A percentile compares a stretch with the other conserved stretches of the same genome.
Evolutionary conservation across 805 yeast genomes (phyloP).

Genomic region (Ascoidea tarda): DNA sequence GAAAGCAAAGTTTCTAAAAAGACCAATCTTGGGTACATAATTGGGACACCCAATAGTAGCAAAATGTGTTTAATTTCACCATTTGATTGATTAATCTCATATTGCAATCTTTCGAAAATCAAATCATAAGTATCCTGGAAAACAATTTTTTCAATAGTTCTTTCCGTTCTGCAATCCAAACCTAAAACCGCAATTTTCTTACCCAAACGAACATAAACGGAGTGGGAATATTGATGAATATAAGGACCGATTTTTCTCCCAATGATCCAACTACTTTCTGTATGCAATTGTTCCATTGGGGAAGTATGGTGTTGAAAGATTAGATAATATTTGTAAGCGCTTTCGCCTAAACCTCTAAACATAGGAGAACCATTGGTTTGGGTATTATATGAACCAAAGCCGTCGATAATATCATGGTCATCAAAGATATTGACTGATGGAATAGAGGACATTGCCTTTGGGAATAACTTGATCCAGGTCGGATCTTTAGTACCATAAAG

Average conservation of each 20-base stretch:
- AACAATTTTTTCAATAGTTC: conserved; percentile 48
- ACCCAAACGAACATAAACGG: conserved; percentile 64
- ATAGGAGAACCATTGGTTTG: conserved; percentile 56
- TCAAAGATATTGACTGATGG: conserved; percentile 82
- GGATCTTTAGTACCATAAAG: conserved; percentile 69
- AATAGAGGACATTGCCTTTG: conserved; percentile 65
- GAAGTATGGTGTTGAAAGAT: conserved; percentile 78
- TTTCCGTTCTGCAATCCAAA: conserved; percentile 86
- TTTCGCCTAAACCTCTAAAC: conserved; percentile 56
- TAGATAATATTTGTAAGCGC: conserved; percentile 78
- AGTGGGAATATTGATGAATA: conserved; percentile 50
- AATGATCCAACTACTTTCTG: conserved; percentile 46
- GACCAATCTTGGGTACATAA: conserved; percentile 85
- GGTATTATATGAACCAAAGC: conserved; percentile 78
- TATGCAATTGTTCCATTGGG: conserved; percentile 25
- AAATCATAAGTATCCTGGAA: conserved; percentile 37
- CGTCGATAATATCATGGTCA: conserved; percentile 95
- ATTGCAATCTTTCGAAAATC: conserved; percentile 42
- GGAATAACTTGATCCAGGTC: conserved; percentile 53
- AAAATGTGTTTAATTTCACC: conserved; percentile 59
- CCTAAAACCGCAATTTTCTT: conserved; percentile 58
- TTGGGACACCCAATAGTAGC: conserved; percentile 86
- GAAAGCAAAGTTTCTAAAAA: conserved; percentile 71
- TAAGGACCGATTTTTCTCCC: conserved; percentile 50
- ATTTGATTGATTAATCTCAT: conserved; percentile 36